Base-by-base conservation (phyloP, 192 early-diverging fungal species). In the Rhizoclosmatium sp. region DNA sequence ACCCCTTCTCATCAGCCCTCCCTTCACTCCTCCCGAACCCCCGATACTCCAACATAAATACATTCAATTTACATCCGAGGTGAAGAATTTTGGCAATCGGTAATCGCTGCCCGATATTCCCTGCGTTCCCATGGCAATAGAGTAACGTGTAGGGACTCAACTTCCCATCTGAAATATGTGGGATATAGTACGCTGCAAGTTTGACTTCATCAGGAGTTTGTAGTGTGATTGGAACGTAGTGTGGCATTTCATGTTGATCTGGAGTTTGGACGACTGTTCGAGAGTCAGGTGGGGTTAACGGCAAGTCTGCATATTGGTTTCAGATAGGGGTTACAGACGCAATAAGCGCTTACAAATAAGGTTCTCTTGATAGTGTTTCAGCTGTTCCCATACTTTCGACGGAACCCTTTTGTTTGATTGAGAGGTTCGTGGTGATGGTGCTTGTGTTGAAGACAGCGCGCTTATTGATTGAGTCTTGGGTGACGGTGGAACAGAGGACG, bases 41-140 rank as follows among this genome's bases (percentile, higher is more conserved):
- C 77, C 98, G 89, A 72, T 99, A 99, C n/a, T 96, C 98, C 21
- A 99, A 87, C 94, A 99, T 95, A 67, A 97, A 92, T 14, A 99
- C 92, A 84, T 99, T 99, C 85, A 90, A 91, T 23, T 87, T 84
- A 47, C 89, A 88, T 19, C 44, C 21, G 39, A 82, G 80, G 39
- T 85, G 78, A 77, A 93, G 87, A 65, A 98, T 85, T 68, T 91
- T 87, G 31, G 96, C 96, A 62, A 98, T 95, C 4, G 96, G 97
- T 68, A 99, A 86, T 14, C 98, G 89, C 81, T 99, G 97, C 49
- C 98, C 98, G 92, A 98, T 96, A 82, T 99, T 99, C 44, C 98
- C 98, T 21, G 98, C 98, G 78, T 99, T 99, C 42, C 97, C 96
- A 79, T 99, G 98, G 69, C 93, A 94, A 76, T 95, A 97, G 3